Percentiles rank a stretch among this genome's conserved stretches.
These are phyloP conservation scores for Monilinia polystroma DNA, from an alignment of 2,329 filamentous ascomycete species.

Conservation along the genomic window DNA sequence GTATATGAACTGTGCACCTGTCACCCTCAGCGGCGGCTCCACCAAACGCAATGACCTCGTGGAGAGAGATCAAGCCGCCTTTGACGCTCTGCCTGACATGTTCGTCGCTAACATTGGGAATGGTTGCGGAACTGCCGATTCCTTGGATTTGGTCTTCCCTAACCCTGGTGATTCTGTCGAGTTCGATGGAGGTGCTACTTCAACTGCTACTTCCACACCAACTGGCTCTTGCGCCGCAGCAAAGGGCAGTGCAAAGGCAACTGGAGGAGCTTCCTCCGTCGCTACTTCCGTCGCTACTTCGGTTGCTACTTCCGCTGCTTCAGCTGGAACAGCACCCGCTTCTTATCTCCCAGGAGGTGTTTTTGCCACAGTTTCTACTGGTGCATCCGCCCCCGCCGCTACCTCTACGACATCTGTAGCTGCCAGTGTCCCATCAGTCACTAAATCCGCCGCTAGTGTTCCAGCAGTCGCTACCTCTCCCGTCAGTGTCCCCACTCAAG, in stretches of 20 bases:
- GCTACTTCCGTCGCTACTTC: neutral
- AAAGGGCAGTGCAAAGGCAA: slow-evolving; percentile 37
- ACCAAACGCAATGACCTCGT: slow-evolving; percentile 40
- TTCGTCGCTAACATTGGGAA: slow-evolving; percentile 67
- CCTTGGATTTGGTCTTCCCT: slow-evolving; percentile 63
- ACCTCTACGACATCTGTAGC: slow-evolving; percentile 21
- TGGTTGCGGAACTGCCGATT: slow-evolving; percentile 56
- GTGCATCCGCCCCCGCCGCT: slow-evolving; percentile 17
- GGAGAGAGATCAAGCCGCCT: slow-evolving; percentile 48
- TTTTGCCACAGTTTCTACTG: slow-evolving; percentile 39
- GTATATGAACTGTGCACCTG: slow-evolving; percentile 93
- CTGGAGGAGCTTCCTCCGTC: neutral
- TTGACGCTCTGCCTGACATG: slow-evolving; percentile 68
- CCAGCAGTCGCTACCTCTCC: slow-evolving; percentile 25
- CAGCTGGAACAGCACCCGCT: slow-evolving; percentile 24
- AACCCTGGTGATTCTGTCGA: slow-evolving; percentile 62
- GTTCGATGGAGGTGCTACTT: slow-evolving; percentile 43
- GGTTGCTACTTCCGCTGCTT: slow-evolving; percentile 26
- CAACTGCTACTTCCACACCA: slow-evolving; percentile 33
- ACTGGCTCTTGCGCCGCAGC: slow-evolving; percentile 26
- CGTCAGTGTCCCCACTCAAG: slow-evolving; percentile 25
- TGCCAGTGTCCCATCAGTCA: slow-evolving; percentile 23
- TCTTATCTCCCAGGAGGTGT: slow-evolving; percentile 36
- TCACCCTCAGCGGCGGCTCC: slow-evolving; percentile 58
- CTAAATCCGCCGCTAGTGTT: slow-evolving; percentile 17